phyloP scores from a whole-genome alignment of 2,329 filamentous ascomycete genomes.

The Aschersonia sp. region DNA sequence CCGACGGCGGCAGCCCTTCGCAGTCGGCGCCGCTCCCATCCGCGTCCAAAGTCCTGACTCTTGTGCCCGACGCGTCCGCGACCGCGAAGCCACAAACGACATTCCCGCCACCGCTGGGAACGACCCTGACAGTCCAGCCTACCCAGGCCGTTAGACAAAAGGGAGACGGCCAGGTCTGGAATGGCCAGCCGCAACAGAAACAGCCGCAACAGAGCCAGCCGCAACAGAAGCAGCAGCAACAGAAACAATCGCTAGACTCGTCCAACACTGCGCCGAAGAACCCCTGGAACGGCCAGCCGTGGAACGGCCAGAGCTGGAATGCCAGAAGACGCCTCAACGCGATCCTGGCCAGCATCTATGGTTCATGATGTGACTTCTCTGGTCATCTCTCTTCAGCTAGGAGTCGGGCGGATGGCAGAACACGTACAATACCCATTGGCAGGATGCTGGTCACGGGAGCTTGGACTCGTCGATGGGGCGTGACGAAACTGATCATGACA shows the following conservation, averaged over 20 bases:
- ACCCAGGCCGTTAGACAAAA: not conserved
- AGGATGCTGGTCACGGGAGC: not conserved
- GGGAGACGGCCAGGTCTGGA: constrained; percentile 1
- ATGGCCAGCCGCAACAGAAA: not conserved
- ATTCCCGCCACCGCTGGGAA: not conserved
- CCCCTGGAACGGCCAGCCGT: not conserved
- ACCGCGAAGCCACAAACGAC: not conserved
- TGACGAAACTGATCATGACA: constrained; percentile 1
- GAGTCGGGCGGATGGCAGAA: no score
- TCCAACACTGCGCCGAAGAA: not conserved
- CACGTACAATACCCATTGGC: no score
- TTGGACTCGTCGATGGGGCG: not conserved
- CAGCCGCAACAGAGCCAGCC: no score
- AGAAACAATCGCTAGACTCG: not conserved
- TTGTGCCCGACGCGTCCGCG: not conserved
- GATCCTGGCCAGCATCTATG: not conserved
- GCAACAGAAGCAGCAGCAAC: no score
- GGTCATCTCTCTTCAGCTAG: no score
- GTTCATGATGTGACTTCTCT: no score
- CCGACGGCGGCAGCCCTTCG: not conserved
- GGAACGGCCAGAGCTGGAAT: constrained; percentile 4
- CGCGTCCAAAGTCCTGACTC: not conserved
- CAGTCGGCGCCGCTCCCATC: not conserved
- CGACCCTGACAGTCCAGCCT: not conserved
- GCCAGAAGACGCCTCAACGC: constrained; percentile 1